These are phyloP conservation scores for Penicillium palitans DNA, from an alignment of 2,329 filamentous ascomycete species.

Conservation along the genomic window DNA sequence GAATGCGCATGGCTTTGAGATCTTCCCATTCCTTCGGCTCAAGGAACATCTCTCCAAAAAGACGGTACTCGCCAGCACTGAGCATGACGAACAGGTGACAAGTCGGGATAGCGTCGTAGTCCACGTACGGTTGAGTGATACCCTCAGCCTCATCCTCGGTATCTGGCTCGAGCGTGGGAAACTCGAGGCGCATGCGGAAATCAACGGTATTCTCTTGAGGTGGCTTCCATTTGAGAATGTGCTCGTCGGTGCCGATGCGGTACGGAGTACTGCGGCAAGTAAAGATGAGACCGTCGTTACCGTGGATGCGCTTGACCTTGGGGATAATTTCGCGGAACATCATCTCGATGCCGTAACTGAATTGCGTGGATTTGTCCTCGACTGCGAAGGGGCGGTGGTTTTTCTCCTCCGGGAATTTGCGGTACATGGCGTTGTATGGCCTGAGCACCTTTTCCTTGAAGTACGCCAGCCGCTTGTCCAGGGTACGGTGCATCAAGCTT, in stretches of 20 bases:
- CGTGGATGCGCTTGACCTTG: constrained; percentile 69
- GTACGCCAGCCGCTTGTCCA: constrained; percentile 87
- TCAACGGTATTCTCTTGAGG: constrained; percentile 94
- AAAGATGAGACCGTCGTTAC: constrained; percentile 96
- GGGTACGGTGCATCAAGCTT: constrained; percentile 71
- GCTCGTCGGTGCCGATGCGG: constrained; percentile 82
- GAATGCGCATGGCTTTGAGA: constrained; percentile 70
- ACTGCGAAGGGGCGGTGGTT: constrained; percentile 74
- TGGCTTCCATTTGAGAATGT: constrained; percentile 98
- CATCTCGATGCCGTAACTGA: constrained; percentile 83
- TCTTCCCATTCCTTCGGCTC: constrained; percentile 78
- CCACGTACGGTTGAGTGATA: constrained; percentile 61
- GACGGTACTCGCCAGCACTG: constrained; percentile 64
- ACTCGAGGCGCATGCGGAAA: constrained; percentile 76
- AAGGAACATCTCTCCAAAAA: constrained; percentile 68
- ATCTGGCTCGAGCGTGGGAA: constrained; percentile 69
- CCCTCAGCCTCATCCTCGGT: constrained; percentile 67
- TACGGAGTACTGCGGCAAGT: constrained; percentile 89
- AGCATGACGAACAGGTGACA: constrained; percentile 71
- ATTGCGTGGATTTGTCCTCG: constrained; percentile 85
- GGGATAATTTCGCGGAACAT: constrained; percentile 90
- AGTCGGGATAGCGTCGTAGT: constrained; percentile 78
- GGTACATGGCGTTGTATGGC: constrained; percentile 70
- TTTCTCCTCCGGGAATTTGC: constrained; percentile 72
- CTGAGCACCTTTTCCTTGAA: constrained; percentile 78